Base-by-base conservation (phyloP, 1,284 basidiomycete species). In the Boletellus dicymbophilus region DNA sequence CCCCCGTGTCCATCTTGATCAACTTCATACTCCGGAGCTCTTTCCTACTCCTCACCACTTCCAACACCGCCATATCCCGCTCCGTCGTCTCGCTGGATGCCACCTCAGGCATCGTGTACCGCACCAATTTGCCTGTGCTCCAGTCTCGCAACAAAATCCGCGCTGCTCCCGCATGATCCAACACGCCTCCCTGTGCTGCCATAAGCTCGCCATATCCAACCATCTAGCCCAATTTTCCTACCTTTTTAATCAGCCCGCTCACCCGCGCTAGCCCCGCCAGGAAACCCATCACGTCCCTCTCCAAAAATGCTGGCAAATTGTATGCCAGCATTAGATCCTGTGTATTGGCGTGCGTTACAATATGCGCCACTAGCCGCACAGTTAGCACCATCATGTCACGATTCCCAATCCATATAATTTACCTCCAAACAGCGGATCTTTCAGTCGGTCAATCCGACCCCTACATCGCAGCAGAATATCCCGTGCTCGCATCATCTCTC, bases 271-370 rank as follows among this genome's bases (percentile, higher is more conserved):
- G 75, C 46, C 85, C 85, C 31, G 88, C 80, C 33, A 98, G 77
- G 78, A 98, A 95, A 0, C 85, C 82, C 43, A 80, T 78, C 16
- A 82, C 71, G 55, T 94, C 85, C 3, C 85, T 84, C 36, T 77
- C 75, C n/a, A 79, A 63, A 66, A 95, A 95, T 21, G 86, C 88
- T 13, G 95, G 90, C n/a, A 95, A 77, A 62, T 82, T 88, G 75
- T 95, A 96, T 47, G 88, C 76, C 39, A 96, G 74, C 89, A 95
- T 95, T 42, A 97, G 75, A 68, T 96, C 94, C 63, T 95, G 88
- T 18, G 80, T 72, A 58, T 83, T 84, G 15, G 89, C 84, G 30
- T 84, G 82, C 27, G 80, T 68, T n/a, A 95, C 76, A 53, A 97
- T 82, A 55, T 88, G 79, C 27, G 80, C 73, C 53, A 91, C 93